A percentile compares a stretch with the other conserved stretches of the same genome.
phyloP scores from a whole-genome alignment of 108 stramenopile species.

The Fragilariopsis cylindrus region DNA sequence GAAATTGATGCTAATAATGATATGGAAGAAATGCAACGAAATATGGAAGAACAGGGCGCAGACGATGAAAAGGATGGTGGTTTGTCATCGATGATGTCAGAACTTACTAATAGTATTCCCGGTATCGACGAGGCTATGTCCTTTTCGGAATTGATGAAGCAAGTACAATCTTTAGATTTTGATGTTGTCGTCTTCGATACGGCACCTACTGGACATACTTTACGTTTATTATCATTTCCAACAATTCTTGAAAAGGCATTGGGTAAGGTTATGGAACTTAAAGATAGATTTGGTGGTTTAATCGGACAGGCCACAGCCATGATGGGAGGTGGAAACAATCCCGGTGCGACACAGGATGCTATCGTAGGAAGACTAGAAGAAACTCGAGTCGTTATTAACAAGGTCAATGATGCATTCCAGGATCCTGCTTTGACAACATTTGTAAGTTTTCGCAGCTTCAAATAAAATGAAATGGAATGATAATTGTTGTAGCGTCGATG shows the following conservation, averaged over 20 bases:
- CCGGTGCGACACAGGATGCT: slow-evolving; percentile 77
- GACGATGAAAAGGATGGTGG: slow-evolving; percentile 63
- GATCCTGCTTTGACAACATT: slow-evolving; percentile 98
- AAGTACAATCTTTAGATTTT: slow-evolving; percentile 94
- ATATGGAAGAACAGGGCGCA: slow-evolving; percentile 67
- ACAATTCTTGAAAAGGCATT: slow-evolving; percentile 96
- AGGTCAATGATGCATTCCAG: slow-evolving; percentile 95
- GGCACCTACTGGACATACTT: slow-evolving; percentile 99
- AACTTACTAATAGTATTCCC: slow-evolving; percentile 95
- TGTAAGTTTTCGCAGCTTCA: slow-evolving; percentile 48
- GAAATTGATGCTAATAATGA: slow-evolving; percentile 96
- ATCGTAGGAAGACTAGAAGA: slow-evolving; percentile 92
- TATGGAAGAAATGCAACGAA: slow-evolving; percentile 84
- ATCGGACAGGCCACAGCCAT: slow-evolving; percentile 93
- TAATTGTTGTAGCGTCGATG: neutral
- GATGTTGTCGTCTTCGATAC: slow-evolving; percentile 98
- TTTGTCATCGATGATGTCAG: slow-evolving; percentile 85
- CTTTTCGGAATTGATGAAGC: slow-evolving; percentile 97
- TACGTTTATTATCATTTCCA: slow-evolving; percentile 94
- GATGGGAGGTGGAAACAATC: slow-evolving; percentile 76
- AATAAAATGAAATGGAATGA: neutral
- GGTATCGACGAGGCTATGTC: slow-evolving; percentile 99
- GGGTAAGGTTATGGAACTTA: slow-evolving; percentile 95
- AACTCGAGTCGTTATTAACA: slow-evolving; percentile 87
- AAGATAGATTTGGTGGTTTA: slow-evolving; percentile 94